Evolutionary conservation across 2,329 filamentous ascomycete species (phyloP), one percentile per base, ranked within the genome.

Genomic region (Talaromyces islandicus): DNA sequence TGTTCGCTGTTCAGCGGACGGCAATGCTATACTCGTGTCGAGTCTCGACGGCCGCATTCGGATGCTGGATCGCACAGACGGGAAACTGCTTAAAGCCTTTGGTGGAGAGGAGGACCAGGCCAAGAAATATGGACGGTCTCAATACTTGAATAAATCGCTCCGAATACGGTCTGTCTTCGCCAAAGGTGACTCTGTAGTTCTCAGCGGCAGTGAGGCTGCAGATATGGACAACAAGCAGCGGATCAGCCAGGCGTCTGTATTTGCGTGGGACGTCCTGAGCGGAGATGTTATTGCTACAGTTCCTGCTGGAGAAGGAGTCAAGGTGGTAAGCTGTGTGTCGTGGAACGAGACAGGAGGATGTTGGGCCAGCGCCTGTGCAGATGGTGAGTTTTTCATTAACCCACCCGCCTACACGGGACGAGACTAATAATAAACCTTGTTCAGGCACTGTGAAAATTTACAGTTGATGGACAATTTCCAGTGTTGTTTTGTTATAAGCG

Each of bases 221-320:
- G 60, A 64, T 56, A 59, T 61, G 52, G 61, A 61, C 24, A 65
- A 68, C 54, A 64, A 61, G 1, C 64, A 62, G 24, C 57, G 46
- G 10, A 48, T 41, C 7, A 60, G 56, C 2, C 66, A 74, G 48
- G 73, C 73, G 4, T 65, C 66, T 56, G 69, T 75, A 4, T 76
- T 77, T 65, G 90, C 86, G 1, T 97, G 93, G 93, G 92, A 97
- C 76, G 77, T 96, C 21, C 72, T 96, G 58, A 88, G 83, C 6
- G 92, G 91, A 1, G 83, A 86, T 58, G 71, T 89, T 56, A 79
- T 85, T 60, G 85, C 88, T 32, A 85, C 79, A 64, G 75, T 96
- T 14, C 66, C 71, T 51, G 72, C 70, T 60, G 76, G 74, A 4
- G 64, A 69, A 24, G 68, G 70, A 7, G 73, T 77, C n/a, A 77